Base-by-base conservation (phyloP, 2,329 filamentous ascomycete genomes). In the Diaporthe eres region DNA sequence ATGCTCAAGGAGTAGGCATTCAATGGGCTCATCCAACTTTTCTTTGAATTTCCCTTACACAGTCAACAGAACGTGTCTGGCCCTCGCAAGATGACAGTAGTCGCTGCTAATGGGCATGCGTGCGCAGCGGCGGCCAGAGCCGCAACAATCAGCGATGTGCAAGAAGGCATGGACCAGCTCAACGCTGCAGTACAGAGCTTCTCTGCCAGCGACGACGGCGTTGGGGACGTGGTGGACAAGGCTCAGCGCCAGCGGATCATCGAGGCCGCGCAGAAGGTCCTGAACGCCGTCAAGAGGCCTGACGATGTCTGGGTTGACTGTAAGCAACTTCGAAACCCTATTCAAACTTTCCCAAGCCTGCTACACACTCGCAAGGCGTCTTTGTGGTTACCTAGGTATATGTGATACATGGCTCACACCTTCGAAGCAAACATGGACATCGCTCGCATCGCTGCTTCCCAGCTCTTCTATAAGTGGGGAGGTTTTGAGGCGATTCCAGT, bases 391-490 rank as follows among this genome's bases (percentile, higher is more conserved):
- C n/a, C 4, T 2, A 15, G 8, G 22, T 12, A 49, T 13, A 12
- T 2, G 4, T 15, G 37, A 42, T 7, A 42, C 19, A 22, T 3
- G 31, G 49, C 65, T 68, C 19, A 68, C 65, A 7, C 7, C 1
- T 19, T 28, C 31, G 31, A 28, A 55, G 65, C 80, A 34, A 80
- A 79, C 79, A 76, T 74, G 78, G 68, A 37, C 17, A 72, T 53
- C 17, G 57, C 71, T 9, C 47, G 34, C 42, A 10, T 34, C 2
- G 34, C 71, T n/a, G 75, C 79, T n/a, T 74, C 77, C 76, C 60
- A 79, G 78, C 57, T 81, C 15, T 81, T 81, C 61, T 67, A 76
- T 25, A 76, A 79, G 47, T 81, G 80, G 80, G 73, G 77, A 4
- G 79, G 72, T 1, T 81, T 81, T 31, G 78, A 81, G 28, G 53